Base-by-base conservation (phyloP, 768 basidiomycete species). In the Aureoboletus auriporus region DNA sequence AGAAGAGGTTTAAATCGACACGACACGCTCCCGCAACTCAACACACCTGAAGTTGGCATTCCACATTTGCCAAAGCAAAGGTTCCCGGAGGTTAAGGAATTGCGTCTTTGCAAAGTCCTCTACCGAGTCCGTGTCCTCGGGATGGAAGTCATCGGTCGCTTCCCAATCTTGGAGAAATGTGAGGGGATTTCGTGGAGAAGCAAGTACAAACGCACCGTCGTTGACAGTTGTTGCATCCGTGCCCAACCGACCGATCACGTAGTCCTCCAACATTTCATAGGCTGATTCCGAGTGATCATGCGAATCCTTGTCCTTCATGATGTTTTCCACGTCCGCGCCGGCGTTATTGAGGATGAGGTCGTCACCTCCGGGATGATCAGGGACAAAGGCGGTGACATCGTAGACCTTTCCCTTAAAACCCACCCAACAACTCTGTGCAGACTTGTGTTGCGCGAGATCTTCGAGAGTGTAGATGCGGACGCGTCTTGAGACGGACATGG, bases 341-440 rank as follows among this genome's bases (percentile, higher is more conserved):
- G 89, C 95, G 67, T 86, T 77, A 38, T 82, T 71, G 34, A 93
- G 69, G 57, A 99, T 80, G 53, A 93, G 69, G 64, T 97, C 94
- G 66, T 98, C 95, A 4, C 94, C 93, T 54, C 95, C 95, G 10
- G 94, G 93, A 64, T 96, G 93, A 72, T 95, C 93, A 44, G 77
- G 60, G 2, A 94, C 69, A 69, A 98, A 97, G 4, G 59, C 56
- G 4, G 94, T 85, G 44, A 98, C 83, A 63, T 99, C 84, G 75
- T 94, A 98, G 20, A 99, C 90, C 61, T 84, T 88, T 60, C 85
- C 86, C 50, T 74, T 74, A 64, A 82, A 82, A 2, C 86, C 76
- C 42, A 98, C 73, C 90, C 92, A 97, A 65, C 90, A 93, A 56
- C 82, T 89, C 1, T 69, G 56, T 1, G 73, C 44, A 5, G 76